Evolutionary conservation across 2,329 filamentous ascomycete genomes (phyloP).

Genomic region (Paramyrothecium roridum): DNA sequence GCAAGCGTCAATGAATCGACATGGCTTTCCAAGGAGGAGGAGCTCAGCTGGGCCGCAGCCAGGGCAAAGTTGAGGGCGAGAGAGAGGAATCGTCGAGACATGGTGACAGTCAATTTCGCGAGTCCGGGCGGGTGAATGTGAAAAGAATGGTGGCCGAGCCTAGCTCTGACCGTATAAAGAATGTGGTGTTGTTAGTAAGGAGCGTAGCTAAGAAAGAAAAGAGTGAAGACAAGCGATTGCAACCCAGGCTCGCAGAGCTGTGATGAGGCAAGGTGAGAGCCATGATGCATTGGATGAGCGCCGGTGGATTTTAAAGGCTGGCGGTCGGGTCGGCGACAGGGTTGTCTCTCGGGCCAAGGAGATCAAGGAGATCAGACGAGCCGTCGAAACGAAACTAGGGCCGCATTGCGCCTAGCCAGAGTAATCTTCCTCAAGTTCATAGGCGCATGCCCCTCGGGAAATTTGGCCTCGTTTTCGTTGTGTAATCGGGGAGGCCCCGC

Average conservation of each 20-base stretch:
- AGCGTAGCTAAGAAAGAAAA: neutral
- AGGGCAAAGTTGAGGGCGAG: slow-evolving; percentile 21
- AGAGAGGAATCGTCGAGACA: slow-evolving; percentile 18
- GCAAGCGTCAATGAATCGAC: slow-evolving; percentile 44
- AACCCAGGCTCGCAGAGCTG: neutral
- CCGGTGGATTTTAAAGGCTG: neutral
- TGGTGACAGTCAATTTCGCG: slow-evolving; percentile 1
- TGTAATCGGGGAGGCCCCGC: too few species aligned
- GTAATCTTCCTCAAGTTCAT: too few species aligned
- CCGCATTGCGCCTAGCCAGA: too few species aligned
- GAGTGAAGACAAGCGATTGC: neutral
- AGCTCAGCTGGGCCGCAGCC: slow-evolving; percentile 18
- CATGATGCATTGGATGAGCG: neutral
- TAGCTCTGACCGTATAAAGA: neutral
- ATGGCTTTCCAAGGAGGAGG: slow-evolving; percentile 21
- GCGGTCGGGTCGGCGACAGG: too few species aligned
- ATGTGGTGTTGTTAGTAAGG: neutral
- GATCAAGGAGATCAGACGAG: too few species aligned
- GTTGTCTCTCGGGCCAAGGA: too few species aligned
- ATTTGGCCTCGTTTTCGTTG: too few species aligned
- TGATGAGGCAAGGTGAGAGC: neutral
- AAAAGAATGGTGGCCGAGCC: neutral
- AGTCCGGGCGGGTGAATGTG: neutral
- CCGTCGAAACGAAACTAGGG: too few species aligned
- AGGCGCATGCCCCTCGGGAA: too few species aligned